These are phyloP conservation scores for Haplosporangium gracile DNA, from an alignment of 192 early-diverging fungal species.

Conservation along the genomic window DNA sequence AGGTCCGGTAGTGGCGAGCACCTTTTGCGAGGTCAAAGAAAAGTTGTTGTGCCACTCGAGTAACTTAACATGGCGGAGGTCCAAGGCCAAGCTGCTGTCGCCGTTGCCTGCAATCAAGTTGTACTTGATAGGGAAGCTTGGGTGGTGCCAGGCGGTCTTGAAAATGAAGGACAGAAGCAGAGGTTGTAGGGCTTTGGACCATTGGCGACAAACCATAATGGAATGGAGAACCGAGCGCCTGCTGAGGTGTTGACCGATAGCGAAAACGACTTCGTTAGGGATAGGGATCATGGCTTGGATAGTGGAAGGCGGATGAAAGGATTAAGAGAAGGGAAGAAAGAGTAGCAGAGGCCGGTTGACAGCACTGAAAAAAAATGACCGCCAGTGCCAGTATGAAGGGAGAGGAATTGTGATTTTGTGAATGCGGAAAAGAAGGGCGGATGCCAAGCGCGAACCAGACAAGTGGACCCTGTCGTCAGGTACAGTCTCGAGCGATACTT, in stretches of 20 bases:
- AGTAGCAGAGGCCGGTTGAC: no score
- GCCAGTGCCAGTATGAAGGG: no score
- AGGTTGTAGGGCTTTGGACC: background rate
- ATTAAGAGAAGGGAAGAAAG: no score
- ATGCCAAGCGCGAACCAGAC: no score
- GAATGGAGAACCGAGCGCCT: background rate
- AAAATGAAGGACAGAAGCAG: background rate
- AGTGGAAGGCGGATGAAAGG: no score
- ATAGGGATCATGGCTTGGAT: background rate
- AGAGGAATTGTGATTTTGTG: no score
- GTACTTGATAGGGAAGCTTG: background rate
- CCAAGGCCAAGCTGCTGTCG: background rate
- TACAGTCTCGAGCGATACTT: no score
- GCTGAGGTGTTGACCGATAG: background rate
- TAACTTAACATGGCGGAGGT: background rate
- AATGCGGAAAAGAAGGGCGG: no score
- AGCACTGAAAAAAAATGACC: no score
- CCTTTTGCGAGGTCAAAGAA: background rate
- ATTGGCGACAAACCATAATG: background rate
- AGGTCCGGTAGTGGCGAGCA: background rate
- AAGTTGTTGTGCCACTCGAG: background rate
- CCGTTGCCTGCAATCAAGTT: background rate
- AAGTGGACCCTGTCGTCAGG: no score
- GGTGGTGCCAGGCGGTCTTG: background rate
- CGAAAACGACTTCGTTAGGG: background rate